Evolutionary conservation across 345 rosid species (phyloP), one percentile per base, ranked within the genome.

Genomic region (Microthlaspi erraticum): DNA sequence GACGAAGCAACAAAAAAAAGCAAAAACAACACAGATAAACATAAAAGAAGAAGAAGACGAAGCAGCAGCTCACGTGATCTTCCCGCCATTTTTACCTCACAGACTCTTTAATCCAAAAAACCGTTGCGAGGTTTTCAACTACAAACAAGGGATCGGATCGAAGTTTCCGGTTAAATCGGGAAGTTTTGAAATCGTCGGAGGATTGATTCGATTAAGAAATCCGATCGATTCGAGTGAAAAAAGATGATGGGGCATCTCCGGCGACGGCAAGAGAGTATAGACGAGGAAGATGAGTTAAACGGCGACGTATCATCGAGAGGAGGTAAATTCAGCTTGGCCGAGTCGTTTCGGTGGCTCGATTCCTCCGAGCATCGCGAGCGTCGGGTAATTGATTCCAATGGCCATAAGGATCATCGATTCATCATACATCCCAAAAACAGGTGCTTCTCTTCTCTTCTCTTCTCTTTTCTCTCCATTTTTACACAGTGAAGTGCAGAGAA

Each of bases 381-480:
- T 18, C 68, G 81, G 37, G 76, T 59, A 41, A 65, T 78, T 65
- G 83, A 88, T 29, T 76, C 82, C 12, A 79, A 74, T 50, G 54
- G 75, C 13, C 36, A 74, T 7, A 36, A 41, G 7, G 83, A 33
- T 8, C 38, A 74, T 12, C 46, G 92, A 31, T 73, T 70, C 66
- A 63, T 82, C 55, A 84, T 93, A 57, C 81, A 79, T 72, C 98
- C 97, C 4, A 85, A 85, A 0, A 86, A 70, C 81, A 90, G 91
- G 98, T 92, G 29, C 3, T 26, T 26, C n/a, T 1, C 54, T 9
- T 9, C n/a, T 37, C 33, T 11, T 43, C n/a, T 20, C 8, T 2
- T 56, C 60, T 29, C n/a, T 9, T 1, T 39, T 60, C 41, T 3
- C 33, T 52, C 17, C n/a, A n/a, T n/a, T 39, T 19, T 6, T 34